Conservation (phyloP, 805 yeast species). For the Suhomyces faveliae region DNA sequence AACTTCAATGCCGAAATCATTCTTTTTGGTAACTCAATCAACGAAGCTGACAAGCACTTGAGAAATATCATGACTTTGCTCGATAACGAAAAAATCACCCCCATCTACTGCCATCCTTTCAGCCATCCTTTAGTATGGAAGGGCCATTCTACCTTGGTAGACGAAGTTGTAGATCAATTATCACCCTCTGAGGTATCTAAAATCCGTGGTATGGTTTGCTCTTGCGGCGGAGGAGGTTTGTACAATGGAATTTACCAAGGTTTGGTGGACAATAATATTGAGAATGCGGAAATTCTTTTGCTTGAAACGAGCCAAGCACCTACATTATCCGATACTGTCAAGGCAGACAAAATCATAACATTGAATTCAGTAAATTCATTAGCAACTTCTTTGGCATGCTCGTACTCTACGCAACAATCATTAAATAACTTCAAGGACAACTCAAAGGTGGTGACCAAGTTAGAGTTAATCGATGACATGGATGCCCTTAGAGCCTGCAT, state of each 20-base stretch:
- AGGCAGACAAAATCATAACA: conserved; percentile 42
- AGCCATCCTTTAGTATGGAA: conserved; percentile 53
- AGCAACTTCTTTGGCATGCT: conserved; percentile 66
- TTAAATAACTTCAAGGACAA: conserved; percentile 34
- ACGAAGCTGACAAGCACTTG: conserved; percentile 51
- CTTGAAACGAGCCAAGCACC: conserved; percentile 67
- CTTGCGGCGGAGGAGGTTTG: conserved; percentile 59
- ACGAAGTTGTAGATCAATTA: conserved; percentile 40
- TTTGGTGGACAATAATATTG: conserved; percentile 30
- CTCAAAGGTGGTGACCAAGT: conserved; percentile 15
- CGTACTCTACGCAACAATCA: conserved; percentile 51
- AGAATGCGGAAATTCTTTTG: conserved; percentile 32
- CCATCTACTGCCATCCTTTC: conserved; percentile 57
- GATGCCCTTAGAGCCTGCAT: conserved; percentile 57
- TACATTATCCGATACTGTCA: conserved; percentile 52
- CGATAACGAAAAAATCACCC: conserved; percentile 19
- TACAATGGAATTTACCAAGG: conserved; percentile 53
- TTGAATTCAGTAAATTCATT: conserved; percentile 50
- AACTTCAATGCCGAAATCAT: conserved; percentile 52
- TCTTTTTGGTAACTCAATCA: conserved; percentile 45
- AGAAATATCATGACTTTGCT: conserved; percentile 22
- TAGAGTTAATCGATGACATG: conserved; percentile 42
- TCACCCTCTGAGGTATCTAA: conserved; percentile 15
- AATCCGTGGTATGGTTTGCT: conserved; percentile 49
- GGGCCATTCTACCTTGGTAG: conserved; percentile 50